These are phyloP conservation scores for Plasmodium reichenowi DNA, from an alignment of 169 alveolate species.

Conservation along the genomic window DNA sequence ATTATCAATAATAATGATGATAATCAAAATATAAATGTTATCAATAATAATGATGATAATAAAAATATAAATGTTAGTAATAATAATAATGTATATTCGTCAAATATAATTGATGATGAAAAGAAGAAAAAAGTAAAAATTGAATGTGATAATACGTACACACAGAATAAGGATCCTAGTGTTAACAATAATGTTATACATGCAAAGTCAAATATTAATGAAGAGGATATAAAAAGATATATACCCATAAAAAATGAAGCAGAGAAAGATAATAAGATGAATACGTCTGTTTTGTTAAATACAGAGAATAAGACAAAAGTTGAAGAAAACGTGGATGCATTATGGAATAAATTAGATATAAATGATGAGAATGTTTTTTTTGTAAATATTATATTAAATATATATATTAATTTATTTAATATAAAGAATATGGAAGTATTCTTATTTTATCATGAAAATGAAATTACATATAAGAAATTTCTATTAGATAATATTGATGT, in stretches of 20 bases:
- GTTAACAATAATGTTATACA: too few relatives aligned
- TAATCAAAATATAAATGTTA: too few relatives aligned
- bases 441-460: slow-evolving; percentile 46
- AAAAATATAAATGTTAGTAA: not conserved
- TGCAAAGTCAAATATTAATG: too few relatives aligned
- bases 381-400: slow-evolving; percentile 53
- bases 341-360: slow-evolving; percentile 5
- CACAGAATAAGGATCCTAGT: too few relatives aligned
- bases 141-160: too few relatives aligned
- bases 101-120: too few relatives aligned
- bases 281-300: not conserved
- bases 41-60: not conserved
- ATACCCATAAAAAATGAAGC: too few relatives aligned
- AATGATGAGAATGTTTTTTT: slow-evolving; percentile 44
- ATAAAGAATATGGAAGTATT: slow-evolving; percentile 17
- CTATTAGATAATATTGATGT: slow-evolving; percentile 40
- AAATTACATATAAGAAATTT: slow-evolving; percentile 44
- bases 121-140: too few relatives aligned
- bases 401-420: slow-evolving; percentile 47
- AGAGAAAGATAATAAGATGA: too few relatives aligned
- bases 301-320: not conserved
- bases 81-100: too few relatives aligned
- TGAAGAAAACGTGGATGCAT: not conserved
- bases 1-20: too few relatives aligned
- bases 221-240: too few relatives aligned